Base-by-base conservation (phyloP, 2,329 filamentous ascomycete species). In the Elsinoe batatas region DNA sequence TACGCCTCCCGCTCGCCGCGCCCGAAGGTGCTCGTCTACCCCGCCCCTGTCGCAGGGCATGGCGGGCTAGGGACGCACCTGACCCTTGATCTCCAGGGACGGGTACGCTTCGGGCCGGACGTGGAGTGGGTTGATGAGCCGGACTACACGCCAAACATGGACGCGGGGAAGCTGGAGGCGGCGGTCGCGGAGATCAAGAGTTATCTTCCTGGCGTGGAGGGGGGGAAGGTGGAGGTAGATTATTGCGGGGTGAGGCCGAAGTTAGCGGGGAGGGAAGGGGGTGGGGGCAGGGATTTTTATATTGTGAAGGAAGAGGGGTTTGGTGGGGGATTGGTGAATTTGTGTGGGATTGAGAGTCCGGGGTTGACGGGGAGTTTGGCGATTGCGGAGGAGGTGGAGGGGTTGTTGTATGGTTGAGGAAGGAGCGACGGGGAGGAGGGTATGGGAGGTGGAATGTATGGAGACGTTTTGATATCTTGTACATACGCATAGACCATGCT, bases 171-270 rank as follows among this genome's bases (percentile, higher is more conserved):
- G 11, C 73, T 95, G 56, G 68, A 72, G 1, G 75, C 80, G 37
- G 91, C 91, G 0, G 69, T 95, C 0, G 74, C 74, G 10, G 88
- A 88, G 64, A 96, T 98, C 57, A 74, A 78, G 62, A 76, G 77
- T 6, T 98, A 95, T 67, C 74, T 98, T 3, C 93, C 93, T 0
- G 77, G 73, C 0, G 74, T 98, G 2, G 81, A 93, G 58, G 74
- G 74, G 13, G 71, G 72, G 0, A 81, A 81, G 0, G 77, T 98
- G 22, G 74, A 75, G 37, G 78, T 91, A 2, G 91, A 96, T 70
- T 98, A 97, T 67, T 88, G 88, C 13, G 93, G 93, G 0, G 91
- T 98, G 32, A 74, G 93, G 61, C 91, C 93, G 0, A 98, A 98
- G 75, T 69, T 97, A 60, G 83, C 85, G 12, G 82, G 76, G 22